Evolutionary conservation across 805 yeast species (phyloP), one percentile per base, ranked within the genome.

Genomic region (Cyberlindnera amylophila): DNA sequence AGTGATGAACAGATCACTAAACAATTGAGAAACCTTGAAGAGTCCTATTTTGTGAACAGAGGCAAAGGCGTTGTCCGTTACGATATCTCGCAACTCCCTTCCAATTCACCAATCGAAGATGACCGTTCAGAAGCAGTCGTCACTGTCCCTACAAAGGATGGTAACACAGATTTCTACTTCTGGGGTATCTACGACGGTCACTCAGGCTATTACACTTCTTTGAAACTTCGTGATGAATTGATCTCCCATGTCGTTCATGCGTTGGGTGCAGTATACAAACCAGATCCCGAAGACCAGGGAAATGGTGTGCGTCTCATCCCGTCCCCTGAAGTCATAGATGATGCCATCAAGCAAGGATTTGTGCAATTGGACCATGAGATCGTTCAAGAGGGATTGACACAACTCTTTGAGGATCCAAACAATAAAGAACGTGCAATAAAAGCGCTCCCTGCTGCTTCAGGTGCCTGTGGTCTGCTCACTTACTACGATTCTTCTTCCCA

Each of bases 171-270:
- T 62, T 83, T 96, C 85, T 84, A 86, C 75, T 88, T 93, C 59
- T 93, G 95, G 77, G 96, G 98, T 5, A 79, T 93, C 0, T 91
- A 83, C 60, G 99, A 93, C 63, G 99, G 99, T 11, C 99, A 93
- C 64, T 89, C 96, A 3, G 99, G 99, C 17, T 89, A 95, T 81
- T 86, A 86, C 50, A 93, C 99, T 2, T 80, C 91, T 43, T 76
- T 86, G n/a, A 86, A 82, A 60, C 72, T 93, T 47, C 74, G 95
- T 47, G 93, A 88, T 50, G 80, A 80, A 50, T 70, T 93, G 50
- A 79, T 93, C 23, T 78, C 79, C 42, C 77, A 74, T 52, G 93
- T 93, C n/a, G 77, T 89, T 9, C 70, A 72, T 24, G 95, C 89
- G 54, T 69, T 91, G 41, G 84, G 86, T 34, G 74, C 78, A 9